Base-by-base conservation (phyloP, 1,284 basidiomycete genomes). In the Ceratobasidium sp. region DNA sequence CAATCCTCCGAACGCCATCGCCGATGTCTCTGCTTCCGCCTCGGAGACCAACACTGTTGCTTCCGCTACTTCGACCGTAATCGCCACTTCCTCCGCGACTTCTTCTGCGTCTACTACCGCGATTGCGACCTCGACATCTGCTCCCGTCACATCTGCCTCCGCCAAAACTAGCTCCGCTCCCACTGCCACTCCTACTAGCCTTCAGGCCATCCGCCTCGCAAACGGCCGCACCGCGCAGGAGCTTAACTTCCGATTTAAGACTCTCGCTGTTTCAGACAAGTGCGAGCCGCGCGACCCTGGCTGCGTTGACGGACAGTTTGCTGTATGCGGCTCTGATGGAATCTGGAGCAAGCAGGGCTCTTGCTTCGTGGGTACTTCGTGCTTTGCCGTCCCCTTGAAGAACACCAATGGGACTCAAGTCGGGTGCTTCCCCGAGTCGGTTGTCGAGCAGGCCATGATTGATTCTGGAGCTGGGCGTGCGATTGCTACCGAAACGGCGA, bases 51-150 rank as follows among this genome's bases (percentile, higher is more conserved):
- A 27, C 24, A 66, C 27, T 19, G 22, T 19, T 45, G 33, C 56
- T 24, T 53, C 31, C 15, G 41, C 44, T 59, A 69, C 57, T 41
- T 27, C 22, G 67, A 76, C 75, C 75, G 65, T 27, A 57, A 63
- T 31, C 54, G 45, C 19, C 17, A 29, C 62, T n/a, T 57, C 22
- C 14, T 24, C 48, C 27, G 27, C 47, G 33, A 57, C 41, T 45
- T 19, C 60, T 14, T 29, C 60, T 17, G 11, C 60, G 27, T 24
- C 60, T 64, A 17, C 48, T 50, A 17, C 33, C 29, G n/a, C 29
- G 19, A 29, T 48, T 66, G 27, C 33, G 17, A 44, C 62, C 33
- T 9, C 24, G 19, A 64, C 44, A 19, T 45, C 62, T 17, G 44
- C 44, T 47, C 17, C 45, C 17, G n/a, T 11, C n/a, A 15, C 44